Percentiles rank a stretch among this genome's conserved stretches.
Conservation (phyloP, 441 rosid species). For the Erodium chrysanthum region DNA sequence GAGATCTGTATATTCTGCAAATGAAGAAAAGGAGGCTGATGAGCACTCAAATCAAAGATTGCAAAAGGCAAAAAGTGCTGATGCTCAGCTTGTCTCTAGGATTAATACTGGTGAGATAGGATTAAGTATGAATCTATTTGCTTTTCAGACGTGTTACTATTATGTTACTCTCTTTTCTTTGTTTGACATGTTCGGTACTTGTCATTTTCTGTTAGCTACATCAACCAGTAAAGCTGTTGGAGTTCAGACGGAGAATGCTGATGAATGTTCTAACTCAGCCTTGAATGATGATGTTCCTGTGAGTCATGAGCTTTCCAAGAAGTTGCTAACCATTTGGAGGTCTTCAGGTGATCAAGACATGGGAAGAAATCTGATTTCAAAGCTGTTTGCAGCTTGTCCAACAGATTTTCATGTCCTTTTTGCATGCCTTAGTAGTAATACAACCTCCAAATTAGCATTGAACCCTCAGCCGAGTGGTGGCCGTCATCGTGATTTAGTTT, state of each 20-base stretch:
- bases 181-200: slow-evolving; percentile 15
- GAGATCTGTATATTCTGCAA: slow-evolving; percentile 17
- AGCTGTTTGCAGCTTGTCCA: slow-evolving; percentile 50
- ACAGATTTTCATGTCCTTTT: slow-evolving; percentile 53
- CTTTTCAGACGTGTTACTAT: background rate
- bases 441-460: slow-evolving; percentile 23
- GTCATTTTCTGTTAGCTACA: slow-evolving; percentile 28
- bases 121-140: slow-evolving; percentile 9
- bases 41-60: slow-evolving; percentile 14
- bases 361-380: slow-evolving; percentile 44
- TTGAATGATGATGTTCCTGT: slow-evolving; percentile 22
- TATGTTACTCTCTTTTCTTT: background rate
- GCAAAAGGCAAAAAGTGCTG: slow-evolving; percentile 23
- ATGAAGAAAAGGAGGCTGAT: slow-evolving; percentile 19
- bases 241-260: slow-evolving; percentile 47
- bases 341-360: slow-evolving; percentile 31
- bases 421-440: slow-evolving; percentile 33
- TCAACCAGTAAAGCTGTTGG: slow-evolving; percentile 49
- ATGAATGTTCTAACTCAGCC: slow-evolving; percentile 15
- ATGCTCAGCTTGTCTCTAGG: slow-evolving; percentile 23
- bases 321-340: slow-evolving; percentile 56
- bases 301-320: slow-evolving; percentile 33
- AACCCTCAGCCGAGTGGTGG: slow-evolving; percentile 21
- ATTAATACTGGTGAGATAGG: slow-evolving; percentile 23
- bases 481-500: slow-evolving; percentile 23